Base-by-base conservation (phyloP, 192 early-diverging fungal genomes). In the Linnemannia zychae region DNA sequence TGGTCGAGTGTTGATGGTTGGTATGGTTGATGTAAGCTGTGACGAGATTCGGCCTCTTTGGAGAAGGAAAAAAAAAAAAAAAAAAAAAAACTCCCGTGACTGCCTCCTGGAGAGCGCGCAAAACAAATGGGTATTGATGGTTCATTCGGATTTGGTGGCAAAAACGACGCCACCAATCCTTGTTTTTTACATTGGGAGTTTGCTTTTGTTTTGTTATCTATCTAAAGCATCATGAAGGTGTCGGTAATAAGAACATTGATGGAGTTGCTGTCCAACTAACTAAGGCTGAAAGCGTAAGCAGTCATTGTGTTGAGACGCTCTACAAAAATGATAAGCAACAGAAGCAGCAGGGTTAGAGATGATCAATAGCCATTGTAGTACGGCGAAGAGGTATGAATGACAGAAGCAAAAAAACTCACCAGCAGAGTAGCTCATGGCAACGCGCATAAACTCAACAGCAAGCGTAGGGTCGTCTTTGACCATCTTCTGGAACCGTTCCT, bases 371-470 rank as follows among this genome's bases (percentile, higher is more conserved):
- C n/a, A n/a, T n/a, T n/a, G n/a, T n/a, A n/a, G n/a, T n/a, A n/a
- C n/a, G n/a, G n/a, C n/a, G n/a, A n/a, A n/a, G n/a, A n/a, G n/a
- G n/a, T n/a, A n/a, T n/a, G n/a, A n/a, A n/a, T n/a, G n/a, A n/a
- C n/a, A n/a, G n/a, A n/a, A n/a, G n/a, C n/a, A 75, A 53, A 52
- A 67, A 63, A 71, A 88, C 17, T 91, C 88, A 76, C 94, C 94
- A 0, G 91, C 92, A 50, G 94, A 92, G 77, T 94, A 95, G 22
- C 92, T 91, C 47, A 97, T 86, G 0, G 96, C 92, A n/a, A 97
- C 87, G 34, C 91, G 80, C 74, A 97, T 92, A 86, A 99, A 98
- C 33, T 92, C 89, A 47, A 96, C 91, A 68, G 92, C 94, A 77
- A 93, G 82, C 4, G 88, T 82, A 0, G 98, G 96, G 47, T 99